Percentiles rank a stretch among this genome's conserved stretches.
Evolutionary conservation across 345 rosid species (phyloP).

Genomic region (Rhodamnia rubescens): DNA sequence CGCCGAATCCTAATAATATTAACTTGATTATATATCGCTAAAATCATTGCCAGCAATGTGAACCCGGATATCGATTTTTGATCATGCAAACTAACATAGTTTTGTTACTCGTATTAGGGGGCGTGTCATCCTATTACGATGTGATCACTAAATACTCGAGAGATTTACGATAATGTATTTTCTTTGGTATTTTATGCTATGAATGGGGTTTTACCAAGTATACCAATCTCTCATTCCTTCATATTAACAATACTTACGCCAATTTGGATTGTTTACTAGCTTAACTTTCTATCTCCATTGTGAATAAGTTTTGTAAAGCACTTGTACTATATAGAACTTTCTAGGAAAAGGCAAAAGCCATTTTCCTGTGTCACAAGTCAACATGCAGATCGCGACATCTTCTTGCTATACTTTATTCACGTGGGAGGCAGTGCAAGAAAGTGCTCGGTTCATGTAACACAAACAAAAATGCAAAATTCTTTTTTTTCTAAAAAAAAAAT

Average conservation of each 20-base stretch:
- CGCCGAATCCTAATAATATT: neutral
- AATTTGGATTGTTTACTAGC: neutral
- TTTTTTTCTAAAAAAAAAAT: neutral
- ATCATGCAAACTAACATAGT: neutral
- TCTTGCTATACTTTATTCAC: neutral
- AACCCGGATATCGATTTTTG: neutral
- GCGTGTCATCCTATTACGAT: too few species aligned
- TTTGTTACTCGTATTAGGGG: neutral
- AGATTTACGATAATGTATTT: neutral
- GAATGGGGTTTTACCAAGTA: too few species aligned
- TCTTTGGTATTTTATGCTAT: neutral
- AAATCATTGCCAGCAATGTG: neutral
- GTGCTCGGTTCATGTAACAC: conserved; percentile 8
- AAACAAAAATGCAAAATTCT: neutral
- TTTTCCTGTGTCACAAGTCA: neutral
- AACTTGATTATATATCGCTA: neutral
- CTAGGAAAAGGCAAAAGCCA: neutral
- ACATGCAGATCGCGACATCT: neutral
- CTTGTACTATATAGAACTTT: neutral
- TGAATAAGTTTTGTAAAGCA: neutral
- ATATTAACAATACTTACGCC: neutral
- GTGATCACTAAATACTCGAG: neutral
- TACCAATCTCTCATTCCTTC: neutral
- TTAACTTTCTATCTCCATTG: neutral
- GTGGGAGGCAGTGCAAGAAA: neutral